Evolutionary conservation across 176 grass and related monocot species (phyloP).

Genomic region (Rhynchospora pubera): DNA sequence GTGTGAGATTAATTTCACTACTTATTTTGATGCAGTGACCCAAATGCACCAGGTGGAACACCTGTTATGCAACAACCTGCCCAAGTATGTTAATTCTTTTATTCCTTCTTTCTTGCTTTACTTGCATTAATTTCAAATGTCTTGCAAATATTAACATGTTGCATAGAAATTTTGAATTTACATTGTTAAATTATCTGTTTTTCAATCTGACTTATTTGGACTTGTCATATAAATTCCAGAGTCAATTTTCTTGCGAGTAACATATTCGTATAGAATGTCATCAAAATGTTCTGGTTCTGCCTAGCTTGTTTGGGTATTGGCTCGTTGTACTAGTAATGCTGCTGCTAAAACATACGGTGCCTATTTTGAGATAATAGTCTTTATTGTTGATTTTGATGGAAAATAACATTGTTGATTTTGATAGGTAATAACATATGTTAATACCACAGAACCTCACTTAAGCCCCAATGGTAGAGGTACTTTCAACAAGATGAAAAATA

Average conservation of each 20-base stretch:
- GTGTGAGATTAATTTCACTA: background rate
- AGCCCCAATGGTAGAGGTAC: background rate
- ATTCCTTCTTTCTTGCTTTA: slow-evolving; percentile 1
- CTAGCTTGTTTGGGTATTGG: background rate
- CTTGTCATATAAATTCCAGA: background rate
- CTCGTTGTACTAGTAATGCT: background rate
- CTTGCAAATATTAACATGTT: background rate
- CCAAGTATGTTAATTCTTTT: slow-evolving; percentile 43
- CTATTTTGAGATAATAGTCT: background rate
- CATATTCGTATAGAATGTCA: background rate
- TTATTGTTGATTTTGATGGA: background rate
- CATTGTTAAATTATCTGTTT: background rate
- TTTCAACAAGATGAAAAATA: background rate
- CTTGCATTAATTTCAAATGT: background rate
- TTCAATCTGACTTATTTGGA: background rate
- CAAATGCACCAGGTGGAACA: slow-evolving; percentile 92
- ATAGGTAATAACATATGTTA: no score
- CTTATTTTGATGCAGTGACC: slow-evolving; percentile 59
- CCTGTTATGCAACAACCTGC: slow-evolving; percentile 96
- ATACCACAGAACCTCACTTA: background rate
- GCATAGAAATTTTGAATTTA: background rate
- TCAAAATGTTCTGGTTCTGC: background rate
- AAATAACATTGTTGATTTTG: no score
- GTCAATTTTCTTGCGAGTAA: background rate
- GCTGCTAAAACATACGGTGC: background rate